Evolutionary conservation across 1,139 yeast species (phyloP), one percentile per base, ranked within the genome.

Genomic region (Suhomyces bolitotheri): DNA sequence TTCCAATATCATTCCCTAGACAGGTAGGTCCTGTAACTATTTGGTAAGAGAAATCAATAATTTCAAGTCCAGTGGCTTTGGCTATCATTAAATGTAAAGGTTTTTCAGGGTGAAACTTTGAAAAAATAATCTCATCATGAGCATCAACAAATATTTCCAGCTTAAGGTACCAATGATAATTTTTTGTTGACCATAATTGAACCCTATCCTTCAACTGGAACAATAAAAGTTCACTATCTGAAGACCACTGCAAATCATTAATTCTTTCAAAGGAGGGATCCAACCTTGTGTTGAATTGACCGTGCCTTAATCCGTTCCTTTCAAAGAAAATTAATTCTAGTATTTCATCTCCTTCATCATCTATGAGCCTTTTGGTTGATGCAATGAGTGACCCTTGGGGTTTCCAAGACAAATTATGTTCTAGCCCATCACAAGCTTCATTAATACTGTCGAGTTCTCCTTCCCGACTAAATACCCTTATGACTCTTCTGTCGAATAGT

Each of bases 81-180:
- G 83, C 88, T 38, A 84, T 64, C 75, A 88, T 71, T 29, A 88
- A 58, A 28, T 86, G 81, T 31, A 80, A 72, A 1, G 95, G 89
- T 54, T 86, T 85, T 54, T 90, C 97, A 1, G 95, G 92, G 53
- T 92, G 97, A 80, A 95, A 92, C 54, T 75, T 74, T 27, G 80
- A 66, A 52, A 76, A 82, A 5, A 55, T 45, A 15, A 85, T 69
- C 16, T 56, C 44, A 27, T 62, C 60, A 57, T 46, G 47, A 4
- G 32, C 24, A 19, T 36, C 33, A n/a, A 71, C 55, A 31, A 50
- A 52, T 4, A 90, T 62, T 54, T 84, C 95, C 58, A 85, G 95
- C 55, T 94, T 92, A 47, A 90, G 70, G 56, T 85, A 88, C 97
- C 98, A 94, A 56, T 90, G 95, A 58, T 90, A 94, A 58, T 94